Evolutionary conservation across 2,329 filamentous ascomycete species (phyloP).

Genomic region (Pyricularia sp.): DNA sequence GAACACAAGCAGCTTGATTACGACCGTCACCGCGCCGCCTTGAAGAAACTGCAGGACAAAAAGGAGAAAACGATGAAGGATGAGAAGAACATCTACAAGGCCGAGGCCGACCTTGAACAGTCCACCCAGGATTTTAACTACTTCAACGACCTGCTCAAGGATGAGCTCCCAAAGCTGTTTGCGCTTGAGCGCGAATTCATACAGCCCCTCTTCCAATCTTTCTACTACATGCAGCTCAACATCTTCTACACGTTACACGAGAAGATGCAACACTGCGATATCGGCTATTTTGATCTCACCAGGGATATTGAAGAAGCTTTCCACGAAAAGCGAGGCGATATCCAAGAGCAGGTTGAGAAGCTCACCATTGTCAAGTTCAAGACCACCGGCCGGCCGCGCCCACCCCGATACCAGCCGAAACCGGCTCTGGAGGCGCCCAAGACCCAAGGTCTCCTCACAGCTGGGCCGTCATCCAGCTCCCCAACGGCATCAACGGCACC

Average conservation of each 20-base stretch:
- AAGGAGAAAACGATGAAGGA: constrained; percentile 95
- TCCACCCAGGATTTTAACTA: constrained; percentile 95
- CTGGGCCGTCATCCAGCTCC: constrained; percentile 24
- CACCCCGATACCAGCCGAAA: constrained; percentile 42
- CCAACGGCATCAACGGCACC: constrained; percentile 5
- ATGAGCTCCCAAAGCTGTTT: constrained; percentile 88
- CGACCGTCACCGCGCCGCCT: constrained; percentile 66
- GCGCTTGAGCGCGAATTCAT: constrained; percentile 86
- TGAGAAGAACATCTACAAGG: constrained; percentile 93
- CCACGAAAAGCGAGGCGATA: constrained; percentile 73
- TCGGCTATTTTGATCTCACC: constrained; percentile 91
- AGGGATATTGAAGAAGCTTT: constrained; percentile 88
- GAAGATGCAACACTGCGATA: constrained; percentile 93
- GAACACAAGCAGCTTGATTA: constrained; percentile 97
- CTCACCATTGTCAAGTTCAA: constrained; percentile 85
- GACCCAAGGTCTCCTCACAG: constrained; percentile 36
- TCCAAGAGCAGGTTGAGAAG: constrained; percentile 72
- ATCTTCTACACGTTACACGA: constrained; percentile 98
- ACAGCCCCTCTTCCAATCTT: constrained; percentile 90
- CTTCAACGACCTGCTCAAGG: constrained; percentile 94
- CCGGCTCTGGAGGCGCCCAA: constrained; percentile 39
- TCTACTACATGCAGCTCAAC: constrained; percentile 99
- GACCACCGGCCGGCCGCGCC: constrained; percentile 59
- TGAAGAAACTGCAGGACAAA: constrained; percentile 96
- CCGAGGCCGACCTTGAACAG: constrained; percentile 79